Base-by-base conservation (phyloP, 257 asterid species). In the Solanum bulbocastanum region DNA sequence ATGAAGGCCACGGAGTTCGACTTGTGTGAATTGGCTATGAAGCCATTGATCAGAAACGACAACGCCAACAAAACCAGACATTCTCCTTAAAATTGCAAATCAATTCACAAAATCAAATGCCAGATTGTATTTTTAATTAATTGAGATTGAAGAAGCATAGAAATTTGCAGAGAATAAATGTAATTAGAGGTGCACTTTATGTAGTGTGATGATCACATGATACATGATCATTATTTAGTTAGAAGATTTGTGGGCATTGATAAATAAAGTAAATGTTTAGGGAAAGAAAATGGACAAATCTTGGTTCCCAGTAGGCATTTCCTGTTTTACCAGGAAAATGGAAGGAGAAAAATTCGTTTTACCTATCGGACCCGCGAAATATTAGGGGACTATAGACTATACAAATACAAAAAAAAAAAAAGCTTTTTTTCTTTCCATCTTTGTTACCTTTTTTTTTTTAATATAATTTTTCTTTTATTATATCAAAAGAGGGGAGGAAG, bases 11-110 rank as follows among this genome's bases (percentile, higher is more conserved):
- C 95, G 94, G 30, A 94, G 96, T 92, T 94, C 98, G 79, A 94
- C 95, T 92, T 94, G 98, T 62, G 98, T 93, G 86, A 94, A 94
- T 88, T 94, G 98, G 90, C 94, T 92, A 89, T 94, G 98, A 90
- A 94, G 98, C 94, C 91, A 86, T 65, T 90, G 92, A 91, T 94
- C 98, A 56, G 98, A 93, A 86, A 94, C 94, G 35, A 94, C 5
- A 82, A 94, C 94, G 18, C 98, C 98, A 86, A 88, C 93, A 85
- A 91, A 94, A 87, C 93, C 89, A 35, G 96, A 93, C 96, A 93
- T 93, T 86, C 86, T 88, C 87, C 89, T 49, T 27, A 44, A 79
- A 15, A 25, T 78, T 36, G 49, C 66, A 81, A 27, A 86, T 79
- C 60, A 87, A 15, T 72, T 86, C 52, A 86, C 72, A 46, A 35